Evolutionary conservation across 768 basidiomycete species (phyloP), one percentile per base, ranked within the genome.

Genomic region (Grammothele lineata): DNA sequence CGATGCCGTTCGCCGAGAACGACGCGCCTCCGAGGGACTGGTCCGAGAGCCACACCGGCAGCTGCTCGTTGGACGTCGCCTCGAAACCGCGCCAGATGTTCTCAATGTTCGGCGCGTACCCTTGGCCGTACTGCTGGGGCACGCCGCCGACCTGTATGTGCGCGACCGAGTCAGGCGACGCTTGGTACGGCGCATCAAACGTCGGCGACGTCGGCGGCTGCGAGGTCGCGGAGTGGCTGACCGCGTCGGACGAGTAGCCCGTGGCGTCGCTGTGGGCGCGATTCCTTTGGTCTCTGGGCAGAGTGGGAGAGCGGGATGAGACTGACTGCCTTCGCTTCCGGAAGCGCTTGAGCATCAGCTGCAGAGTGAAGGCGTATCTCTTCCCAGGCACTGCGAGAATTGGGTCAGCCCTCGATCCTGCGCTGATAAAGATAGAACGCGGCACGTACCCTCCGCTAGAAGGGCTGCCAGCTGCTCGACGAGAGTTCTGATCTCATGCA

Each of bases 311-410:
- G 15, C 77, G 77, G 12, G 83, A 77, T 25, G 82, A 80, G 11
- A 72, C 66, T 1, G 72, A 57, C 43, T 53, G 51, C 43, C 67
- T 80, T 48, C 85, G 76, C 48, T 80, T 85, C 64, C 78, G 76
- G 26, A 80, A 78, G 47, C 85, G 74, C 66, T 91, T 91, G 43
- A 96, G 64, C 85, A 95, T 95, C 34, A 94, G 69, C 54, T 91
- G 87, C 17, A 97, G 72, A 4, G 92, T 94, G 30, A 92, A 66
- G 8, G 93, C 93, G 57, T 96, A 97, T 44, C 93, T 83, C 59
- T 91, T 91, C 11, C 92, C 94, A 19, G 93, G 92, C 49, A 94
- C 92, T 93, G 58, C 5, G 15, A 36, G 19, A 42, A 22, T 32
- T 15, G 9, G 25, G 45, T 53, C 53, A 43, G 43, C 37, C 12